Evolutionary conservation across 2,329 filamentous ascomycete species (phyloP), one percentile per base, ranked within the genome.

Genomic region (Talaromyces sp.): DNA sequence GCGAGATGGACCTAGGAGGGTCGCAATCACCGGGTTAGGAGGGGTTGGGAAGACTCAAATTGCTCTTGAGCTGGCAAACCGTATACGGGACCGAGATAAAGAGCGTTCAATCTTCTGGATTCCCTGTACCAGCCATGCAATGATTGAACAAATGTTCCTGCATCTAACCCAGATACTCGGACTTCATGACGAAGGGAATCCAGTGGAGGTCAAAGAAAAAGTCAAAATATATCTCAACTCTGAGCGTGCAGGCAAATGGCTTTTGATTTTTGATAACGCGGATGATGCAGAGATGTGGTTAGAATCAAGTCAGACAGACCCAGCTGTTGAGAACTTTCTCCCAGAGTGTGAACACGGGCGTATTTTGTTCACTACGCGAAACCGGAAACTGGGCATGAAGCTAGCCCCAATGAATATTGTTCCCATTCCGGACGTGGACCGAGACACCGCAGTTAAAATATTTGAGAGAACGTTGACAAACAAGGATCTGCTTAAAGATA

Each of bases 311-410:
- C 29, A 53, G 11, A 4, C 55, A 24, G 17, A 17, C 41, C 56
- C 58, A 6, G 26, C 61, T 2, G 55, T 68, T 0, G 60, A 58
- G 26, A 10, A 58, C 0, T 65, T 60, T 46, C 58, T 71, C 7
- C 69, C 69, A 13, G 27, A 43, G 3, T 69, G 60, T 32, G 32
- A 66, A 0, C 62, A 69, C 53, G 68, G 67, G 0, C 38, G 19
- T 46, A 67, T 75, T 51, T 29, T 76, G 0, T 68, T 76, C 21
- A 77, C 73, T 0, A 72, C 68, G 1, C 62, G 71, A 13, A 71
- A 67, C 27, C 60, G 60, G 2, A 53, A 60, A 41, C 54, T 69
- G 0, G 67, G 67, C 0, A 56, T 62, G 0, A 59, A 65, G 21
- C 62, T 74, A 9, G 65, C 63, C 24, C 8, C 55, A 4, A 53